Evolutionary conservation across 495 filamentous ascomycete species (phyloP).

Genomic region (Trichoderma virens): DNA sequence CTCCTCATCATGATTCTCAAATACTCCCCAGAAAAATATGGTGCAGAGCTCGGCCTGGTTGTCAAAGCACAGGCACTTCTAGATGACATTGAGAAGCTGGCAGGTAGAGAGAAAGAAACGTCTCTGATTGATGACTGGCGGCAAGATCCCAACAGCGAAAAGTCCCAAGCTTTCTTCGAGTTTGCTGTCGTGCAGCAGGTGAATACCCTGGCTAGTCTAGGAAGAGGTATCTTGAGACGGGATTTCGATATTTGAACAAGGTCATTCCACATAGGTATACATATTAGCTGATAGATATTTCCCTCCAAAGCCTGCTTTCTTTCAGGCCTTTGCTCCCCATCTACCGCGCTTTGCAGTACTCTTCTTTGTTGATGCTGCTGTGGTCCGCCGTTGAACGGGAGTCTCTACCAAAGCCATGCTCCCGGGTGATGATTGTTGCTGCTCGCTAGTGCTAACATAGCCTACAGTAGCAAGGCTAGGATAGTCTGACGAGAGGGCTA

Average conservation of each 20-base stretch:
- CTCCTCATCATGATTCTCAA: slow-evolving; percentile 28
- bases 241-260: slow-evolving; percentile 13
- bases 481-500: slow-evolving; percentile 11
- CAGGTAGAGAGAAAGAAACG: slow-evolving; percentile 28
- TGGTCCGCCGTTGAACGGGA: neutral
- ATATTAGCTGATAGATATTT: no score
- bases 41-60: slow-evolving; percentile 28
- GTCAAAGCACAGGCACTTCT: slow-evolving; percentile 29
- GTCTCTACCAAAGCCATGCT: neutral
- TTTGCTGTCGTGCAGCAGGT: slow-evolving; percentile 28
- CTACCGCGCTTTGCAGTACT: neutral
- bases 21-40: slow-evolving; percentile 23
- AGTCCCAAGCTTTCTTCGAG: slow-evolving; percentile 29
- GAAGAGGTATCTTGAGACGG: slow-evolving; percentile 26
- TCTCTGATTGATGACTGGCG: slow-evolving; percentile 27
- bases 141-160: slow-evolving; percentile 24
- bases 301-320: neutral
- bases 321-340: neutral
- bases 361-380: neutral
- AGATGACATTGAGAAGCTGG: slow-evolving; percentile 28
- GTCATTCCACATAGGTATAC: no score
- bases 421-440: neutral
- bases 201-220: slow-evolving; percentile 26
- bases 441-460: neutral
- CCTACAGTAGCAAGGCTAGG: neutral